A percentile compares a stretch with the other conserved stretches of the same genome.
Evolutionary conservation across 805 yeast species (phyloP).

Genomic region (Scheffersomyces spartinae): DNA sequence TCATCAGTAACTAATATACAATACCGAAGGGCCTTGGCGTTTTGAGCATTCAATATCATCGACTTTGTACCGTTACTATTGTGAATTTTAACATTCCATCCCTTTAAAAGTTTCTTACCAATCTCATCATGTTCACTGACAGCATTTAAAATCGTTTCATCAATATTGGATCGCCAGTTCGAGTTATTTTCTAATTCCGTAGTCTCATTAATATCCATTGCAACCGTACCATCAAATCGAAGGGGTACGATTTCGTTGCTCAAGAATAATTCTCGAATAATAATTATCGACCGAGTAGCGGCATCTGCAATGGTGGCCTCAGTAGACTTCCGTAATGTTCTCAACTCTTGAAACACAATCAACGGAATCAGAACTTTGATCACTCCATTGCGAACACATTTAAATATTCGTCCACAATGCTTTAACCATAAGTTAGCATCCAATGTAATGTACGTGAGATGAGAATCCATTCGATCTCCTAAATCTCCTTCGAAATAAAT

Average conservation of each 20-base stretch:
- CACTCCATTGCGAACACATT: slow-evolving; percentile 49
- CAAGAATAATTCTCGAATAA: slow-evolving; percentile 52
- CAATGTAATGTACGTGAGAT: slow-evolving; percentile 46
- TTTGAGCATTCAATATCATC: slow-evolving; percentile 17
- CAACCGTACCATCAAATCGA: slow-evolving; percentile 59
- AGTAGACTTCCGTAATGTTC: slow-evolving; percentile 58
- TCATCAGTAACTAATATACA: slow-evolving; percentile 66
- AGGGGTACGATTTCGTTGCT: slow-evolving; percentile 47
- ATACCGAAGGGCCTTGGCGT: slow-evolving; percentile 37
- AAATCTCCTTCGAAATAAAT: slow-evolving; percentile 29
- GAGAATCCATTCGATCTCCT: slow-evolving; percentile 46
- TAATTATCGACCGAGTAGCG: slow-evolving; percentile 70
- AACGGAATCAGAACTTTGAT: slow-evolving; percentile 56
- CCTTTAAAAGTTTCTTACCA: slow-evolving; percentile 29
- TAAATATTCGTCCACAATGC: slow-evolving; percentile 67
- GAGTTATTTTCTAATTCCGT: slow-evolving; percentile 63
- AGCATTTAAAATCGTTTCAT: slow-evolving; percentile 51
- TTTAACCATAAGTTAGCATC: slow-evolving; percentile 78
- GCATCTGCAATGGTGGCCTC: slow-evolving; percentile 70
- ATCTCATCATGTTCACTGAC: slow-evolving; percentile 31
- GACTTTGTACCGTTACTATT: slow-evolving; percentile 11
- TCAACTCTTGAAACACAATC: slow-evolving; percentile 66
- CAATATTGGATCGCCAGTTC: slow-evolving; percentile 63
- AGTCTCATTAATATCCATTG: slow-evolving; percentile 59
- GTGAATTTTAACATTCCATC: slow-evolving; percentile 19